Percentiles rank a stretch among this genome's conserved stretches.
Evolutionary conservation across 805 yeast species (phyloP).

Genomic region (Komagataella ulmi): DNA sequence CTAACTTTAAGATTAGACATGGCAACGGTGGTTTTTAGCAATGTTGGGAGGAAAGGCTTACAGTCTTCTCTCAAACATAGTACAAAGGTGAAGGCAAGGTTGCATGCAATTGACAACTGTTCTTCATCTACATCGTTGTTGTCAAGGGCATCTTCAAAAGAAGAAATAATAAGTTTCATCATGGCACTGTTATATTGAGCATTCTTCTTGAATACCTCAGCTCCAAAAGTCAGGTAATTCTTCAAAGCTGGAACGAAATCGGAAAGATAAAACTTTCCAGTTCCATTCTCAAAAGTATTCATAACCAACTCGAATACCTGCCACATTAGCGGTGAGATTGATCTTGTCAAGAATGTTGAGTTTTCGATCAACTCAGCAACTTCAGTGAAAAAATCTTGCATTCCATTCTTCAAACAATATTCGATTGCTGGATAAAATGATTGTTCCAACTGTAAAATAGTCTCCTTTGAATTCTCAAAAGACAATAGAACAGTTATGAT

Average conservation of each 20-base stretch:
- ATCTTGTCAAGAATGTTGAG: slow-evolving; percentile 49
- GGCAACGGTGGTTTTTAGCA: slow-evolving; percentile 30
- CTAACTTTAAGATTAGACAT: slow-evolving; percentile 16
- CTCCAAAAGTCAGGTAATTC: slow-evolving; percentile 53
- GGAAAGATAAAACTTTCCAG: slow-evolving; percentile 56
- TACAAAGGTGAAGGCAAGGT: slow-evolving; percentile 50
- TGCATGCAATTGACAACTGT: slow-evolving; percentile 48
- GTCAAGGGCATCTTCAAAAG: slow-evolving; percentile 19
- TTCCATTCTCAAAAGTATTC: slow-evolving; percentile 20
- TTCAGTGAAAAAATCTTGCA: slow-evolving; percentile 78
- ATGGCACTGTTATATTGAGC: slow-evolving; percentile 34
- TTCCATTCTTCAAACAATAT: slow-evolving; percentile 45
- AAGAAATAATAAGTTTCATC: slow-evolving; percentile 27
- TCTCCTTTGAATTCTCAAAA: slow-evolving; percentile 68
- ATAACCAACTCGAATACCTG: slow-evolving; percentile 41
- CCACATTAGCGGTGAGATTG: slow-evolving; percentile 68
- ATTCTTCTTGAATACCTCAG: slow-evolving; percentile 30
- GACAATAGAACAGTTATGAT: slow-evolving; percentile 78
- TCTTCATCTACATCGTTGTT: slow-evolving; percentile 17
- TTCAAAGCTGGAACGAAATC: slow-evolving; percentile 65
- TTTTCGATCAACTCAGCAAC: slow-evolving; percentile 70
- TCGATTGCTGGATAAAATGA: slow-evolving; percentile 64
- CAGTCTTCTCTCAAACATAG: slow-evolving; percentile 40
- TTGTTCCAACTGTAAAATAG: slow-evolving; percentile 57
- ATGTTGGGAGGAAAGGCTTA: slow-evolving; percentile 27